phyloP scores from a whole-genome alignment of 2,329 filamentous ascomycete genomes.

The Calonectria leucothoes region DNA sequence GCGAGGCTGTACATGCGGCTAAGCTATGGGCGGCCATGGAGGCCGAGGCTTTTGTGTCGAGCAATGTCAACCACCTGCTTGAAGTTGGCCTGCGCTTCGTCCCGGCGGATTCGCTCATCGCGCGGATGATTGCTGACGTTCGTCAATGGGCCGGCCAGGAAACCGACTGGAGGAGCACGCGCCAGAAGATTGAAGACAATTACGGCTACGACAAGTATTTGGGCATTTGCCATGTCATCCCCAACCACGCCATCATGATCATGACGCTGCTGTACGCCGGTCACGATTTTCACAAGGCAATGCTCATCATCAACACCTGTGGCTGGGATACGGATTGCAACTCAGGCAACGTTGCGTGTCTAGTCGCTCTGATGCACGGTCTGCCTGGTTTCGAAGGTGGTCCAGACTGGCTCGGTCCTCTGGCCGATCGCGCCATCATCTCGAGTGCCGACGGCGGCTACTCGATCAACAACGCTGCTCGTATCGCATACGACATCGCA shows the following conservation, averaged over 20 bases:
- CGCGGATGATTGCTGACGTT: not conserved
- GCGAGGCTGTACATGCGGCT: not conserved
- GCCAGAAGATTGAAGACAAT: not conserved
- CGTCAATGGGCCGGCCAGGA: not conserved
- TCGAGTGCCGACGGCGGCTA: constrained; percentile 17
- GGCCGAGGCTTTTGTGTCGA: not conserved
- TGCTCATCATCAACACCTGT: not conserved
- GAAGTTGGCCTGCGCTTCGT: not conserved
- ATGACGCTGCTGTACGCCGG: not conserved
- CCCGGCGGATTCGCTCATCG: not conserved
- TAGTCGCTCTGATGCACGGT: not conserved
- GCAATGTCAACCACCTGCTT: not conserved
- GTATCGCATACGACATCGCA: not conserved
- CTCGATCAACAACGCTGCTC: constrained; percentile 16
- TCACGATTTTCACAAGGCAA: not conserved
- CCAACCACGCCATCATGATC: not conserved
- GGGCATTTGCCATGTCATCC: not conserved
- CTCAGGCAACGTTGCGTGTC: not conserved
- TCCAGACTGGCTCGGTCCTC: constrained; percentile 18
- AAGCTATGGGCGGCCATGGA: not conserved
- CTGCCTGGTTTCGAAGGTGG: not conserved
- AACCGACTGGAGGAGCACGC: not conserved
- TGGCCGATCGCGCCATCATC: constrained; percentile 16
- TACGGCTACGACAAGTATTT: not conserved
- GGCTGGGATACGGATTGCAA: not conserved